phyloP scores from a whole-genome alignment of 768 basidiomycete species.

The Cyclocybe cylindracea region DNA sequence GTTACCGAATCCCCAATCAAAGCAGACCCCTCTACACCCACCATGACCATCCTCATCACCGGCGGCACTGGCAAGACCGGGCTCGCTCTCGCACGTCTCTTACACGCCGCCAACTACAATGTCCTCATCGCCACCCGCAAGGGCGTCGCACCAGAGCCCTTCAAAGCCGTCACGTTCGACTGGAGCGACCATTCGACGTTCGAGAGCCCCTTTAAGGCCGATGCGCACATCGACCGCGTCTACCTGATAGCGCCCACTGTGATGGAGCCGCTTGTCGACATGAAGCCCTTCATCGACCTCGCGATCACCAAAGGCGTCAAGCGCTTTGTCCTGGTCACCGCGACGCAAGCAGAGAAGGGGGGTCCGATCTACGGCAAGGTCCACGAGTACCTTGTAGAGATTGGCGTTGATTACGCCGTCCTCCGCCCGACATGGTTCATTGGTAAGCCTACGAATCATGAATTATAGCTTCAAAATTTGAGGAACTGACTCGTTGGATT shows the following conservation, averaged over 20 bases:
- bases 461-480: neutral
- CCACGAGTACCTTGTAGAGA: neutral
- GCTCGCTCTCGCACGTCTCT: constrained; percentile 23
- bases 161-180: constrained; percentile 31
- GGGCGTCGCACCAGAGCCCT: constrained; percentile 23
- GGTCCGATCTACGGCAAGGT: neutral
- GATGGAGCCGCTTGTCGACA: constrained; percentile 9
- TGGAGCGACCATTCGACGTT: constrained; percentile 33
- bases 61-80: constrained; percentile 36
- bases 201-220: constrained; percentile 23
- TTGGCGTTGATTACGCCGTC: constrained; percentile 21
- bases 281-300: constrained; percentile 29
- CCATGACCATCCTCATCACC: constrained; percentile 35
- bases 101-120: constrained; percentile 22
- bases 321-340: neutral
- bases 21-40: neutral
- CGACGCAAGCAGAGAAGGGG: neutral
- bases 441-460: constrained; percentile 19
- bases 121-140: constrained; percentile 29
- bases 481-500: neutral
- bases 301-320: constrained; percentile 27
- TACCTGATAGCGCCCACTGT: constrained; percentile 19
- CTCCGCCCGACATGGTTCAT: constrained; percentile 30
- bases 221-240: constrained; percentile 15
- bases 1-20: too few relatives aligned